Evolutionary conservation across 1,284 basidiomycete genomes (phyloP).

Genomic region (Melampsora medusae): DNA sequence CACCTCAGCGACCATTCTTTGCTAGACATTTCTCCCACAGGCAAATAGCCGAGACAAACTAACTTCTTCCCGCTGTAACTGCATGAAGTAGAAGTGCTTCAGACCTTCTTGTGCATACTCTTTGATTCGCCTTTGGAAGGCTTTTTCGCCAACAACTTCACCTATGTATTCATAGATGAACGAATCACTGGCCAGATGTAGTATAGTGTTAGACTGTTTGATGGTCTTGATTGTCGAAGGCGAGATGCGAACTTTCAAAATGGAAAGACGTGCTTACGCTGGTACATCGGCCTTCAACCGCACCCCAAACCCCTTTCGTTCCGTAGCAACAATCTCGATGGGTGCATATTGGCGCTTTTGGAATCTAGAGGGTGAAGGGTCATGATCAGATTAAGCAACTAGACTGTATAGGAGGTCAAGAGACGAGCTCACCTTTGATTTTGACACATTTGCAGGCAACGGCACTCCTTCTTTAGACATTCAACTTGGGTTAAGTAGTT

Average conservation of each 20-base stretch:
- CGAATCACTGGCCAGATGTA: slow-evolving; percentile 64
- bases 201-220: not conserved
- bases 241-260: slow-evolving; percentile 11
- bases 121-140: slow-evolving; percentile 90
- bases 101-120: slow-evolving; percentile 91
- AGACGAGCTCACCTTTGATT: slow-evolving; percentile 76
- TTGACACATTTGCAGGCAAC: slow-evolving; percentile 75
- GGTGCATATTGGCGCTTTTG: slow-evolving; percentile 78
- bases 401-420: not conserved
- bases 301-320: slow-evolving; percentile 92
- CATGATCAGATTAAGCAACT: not conserved
- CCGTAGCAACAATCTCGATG: slow-evolving; percentile 87
- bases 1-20: not conserved
- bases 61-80: slow-evolving; percentile 95
- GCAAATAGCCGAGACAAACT: slow-evolving; percentile 49
- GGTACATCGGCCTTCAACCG: slow-evolving; percentile 70
- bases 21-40: not conserved
- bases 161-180: slow-evolving; percentile 99
- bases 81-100: slow-evolving; percentile 99
- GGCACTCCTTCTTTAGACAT: slow-evolving; percentile 82
- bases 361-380: slow-evolving; percentile 63
- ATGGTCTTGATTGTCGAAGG: not conserved
- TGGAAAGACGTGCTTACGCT: slow-evolving; percentile 62
- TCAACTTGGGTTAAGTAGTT: slow-evolving; percentile 96
- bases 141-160: slow-evolving; percentile 83